Evolutionary conservation across 169 alveolate species (phyloP), one percentile per base, ranked within the genome.

Genomic region (Fabrea salina): DNA sequence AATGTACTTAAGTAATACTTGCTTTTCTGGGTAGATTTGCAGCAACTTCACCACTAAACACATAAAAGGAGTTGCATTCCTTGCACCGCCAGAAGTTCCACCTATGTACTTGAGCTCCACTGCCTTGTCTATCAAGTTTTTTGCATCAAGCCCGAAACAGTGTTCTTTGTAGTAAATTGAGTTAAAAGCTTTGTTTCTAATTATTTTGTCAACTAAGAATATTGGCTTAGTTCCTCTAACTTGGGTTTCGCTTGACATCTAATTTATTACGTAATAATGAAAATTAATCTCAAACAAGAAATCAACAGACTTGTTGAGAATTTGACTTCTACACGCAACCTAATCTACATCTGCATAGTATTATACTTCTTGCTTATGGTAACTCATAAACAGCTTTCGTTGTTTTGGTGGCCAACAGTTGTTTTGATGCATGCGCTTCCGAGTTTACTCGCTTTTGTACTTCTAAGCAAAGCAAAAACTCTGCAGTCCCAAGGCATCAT

Each of bases 41-140:
- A 98, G 92, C 79, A 98, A 84, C 90, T 98, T 98, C 84, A 97
- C 86, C 22, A 97, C 87, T 41, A 98, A 86, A 77, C 99, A 98
- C 22, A 98, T 82, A 84, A 98, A 98, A 22, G 97, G 96, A 0
- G 98, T 82, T 13, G 99, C 99, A 78, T 96, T 95, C 19, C 98
- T 93, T 53, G 91, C 95, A 6, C 99, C 99, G 5, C 99, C 99
- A 74, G 93, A 97, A 27, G 99, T 96, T 13, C 99, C 99, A 13
- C 99, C 99, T 5, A 97, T 95, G 83, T 97, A 97, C 79, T 97
- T 92, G 59, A 98, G 72, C 75, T 87, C 96, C 32, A 97, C 93
- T 8, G 99, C 99, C 88, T 95, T 92, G 79, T 97, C 99, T 27
- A 98, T 89, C 40, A 98, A 82, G 0, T 99, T 93, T 64, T 96